Evolutionary conservation across 768 basidiomycete species (phyloP), one percentile per base, ranked within the genome.

Genomic region (Rhizopogon vulgaris): DNA sequence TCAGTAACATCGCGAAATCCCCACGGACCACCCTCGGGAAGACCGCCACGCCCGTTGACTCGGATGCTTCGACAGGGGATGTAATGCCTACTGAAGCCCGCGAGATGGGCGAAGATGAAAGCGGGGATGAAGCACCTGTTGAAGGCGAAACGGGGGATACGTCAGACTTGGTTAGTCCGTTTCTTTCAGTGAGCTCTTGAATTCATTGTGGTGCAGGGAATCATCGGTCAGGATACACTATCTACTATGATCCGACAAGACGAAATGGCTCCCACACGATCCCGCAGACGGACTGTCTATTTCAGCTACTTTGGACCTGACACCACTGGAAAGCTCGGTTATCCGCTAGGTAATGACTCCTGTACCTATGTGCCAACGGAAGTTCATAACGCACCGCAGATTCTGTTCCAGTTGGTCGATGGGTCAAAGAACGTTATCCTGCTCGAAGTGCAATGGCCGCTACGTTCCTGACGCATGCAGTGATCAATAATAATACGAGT

Each of bases 221-320:
- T 60, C 6, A 84, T 89, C 47, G 78, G 84, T 15, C 85, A 89
- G 57, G 87, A 90, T 59, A 80, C 85, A 6, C 71, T 90, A 38
- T 78, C 80, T 48, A 70, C 78, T 15, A 87, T 87, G 83, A 88
- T 90, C 59, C 77, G 82, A 37, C 81, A 83, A 48, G 87, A 90
- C 56, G 87, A 89, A 65, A 68, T 78, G 54, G 69, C 77, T 22
- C 83, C 84, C 7, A 67, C 73, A 27, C 78, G 84, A 41, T 73
- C 78, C 30, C 72, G 84, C 25, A 73, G 85, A 53, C 70, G 86
- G 53, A 74, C 77, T 48, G 78, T 78, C 58, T 77, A 75, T 58
- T 75, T 73, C 53, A 68, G 63, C 38, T 61, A 67, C 5, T 67
- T 67, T 39, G 63, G 63, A 51, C 71, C 73, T 51, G 69, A 73